A percentile compares a stretch with the other conserved stretches of the same genome.
These are phyloP conservation scores for Fusarium sp. DNA, from an alignment of 2,329 filamentous ascomycete genomes.

Conservation along the genomic window DNA sequence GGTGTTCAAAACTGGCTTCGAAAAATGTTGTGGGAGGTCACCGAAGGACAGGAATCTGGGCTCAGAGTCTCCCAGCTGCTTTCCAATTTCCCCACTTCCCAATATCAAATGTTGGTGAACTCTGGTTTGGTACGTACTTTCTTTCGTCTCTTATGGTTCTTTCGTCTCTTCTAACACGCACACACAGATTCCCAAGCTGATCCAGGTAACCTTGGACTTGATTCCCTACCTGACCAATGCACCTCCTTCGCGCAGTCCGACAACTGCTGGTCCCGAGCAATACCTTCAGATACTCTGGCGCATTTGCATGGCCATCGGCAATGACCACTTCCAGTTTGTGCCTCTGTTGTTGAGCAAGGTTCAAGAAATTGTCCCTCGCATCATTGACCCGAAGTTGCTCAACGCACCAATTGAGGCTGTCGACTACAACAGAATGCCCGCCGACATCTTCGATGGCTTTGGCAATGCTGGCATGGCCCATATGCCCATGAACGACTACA, in stretches of 20 bases:
- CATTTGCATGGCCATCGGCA: conserved; percentile 74
- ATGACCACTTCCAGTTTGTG: conserved; percentile 79
- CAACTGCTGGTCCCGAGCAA: conserved; percentile 75
- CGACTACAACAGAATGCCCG: conserved; percentile 52
- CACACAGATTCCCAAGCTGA: conserved; percentile 77
- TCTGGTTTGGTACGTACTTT: conserved; percentile 72
- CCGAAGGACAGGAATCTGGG: conserved; percentile 63
- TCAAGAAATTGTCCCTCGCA: conserved; percentile 73
- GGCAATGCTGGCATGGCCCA: conserved; percentile 70
- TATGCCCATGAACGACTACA: conserved; percentile 62
- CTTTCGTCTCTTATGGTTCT: not conserved
- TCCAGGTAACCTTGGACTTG: conserved; percentile 79
- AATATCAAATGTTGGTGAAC: conserved; percentile 73
- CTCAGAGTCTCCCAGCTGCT: conserved; percentile 73
- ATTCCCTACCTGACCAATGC: conserved; percentile 78
- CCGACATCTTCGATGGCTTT: conserved; percentile 74
- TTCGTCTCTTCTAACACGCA: conserved; percentile 17
- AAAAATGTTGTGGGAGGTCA: conserved; percentile 72
- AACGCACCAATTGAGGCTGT: conserved; percentile 64
- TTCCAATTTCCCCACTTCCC: conserved; percentile 74
- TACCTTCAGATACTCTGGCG: conserved; percentile 77
- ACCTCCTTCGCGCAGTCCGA: conserved; percentile 64
- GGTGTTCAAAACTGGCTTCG: conserved; percentile 74
- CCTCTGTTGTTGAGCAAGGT: conserved; percentile 82
- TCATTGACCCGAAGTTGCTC: conserved; percentile 70